These are phyloP conservation scores for Peronosclerospora sorghi DNA, from an alignment of 352 stramenopile genomes.

Conservation along the genomic window DNA sequence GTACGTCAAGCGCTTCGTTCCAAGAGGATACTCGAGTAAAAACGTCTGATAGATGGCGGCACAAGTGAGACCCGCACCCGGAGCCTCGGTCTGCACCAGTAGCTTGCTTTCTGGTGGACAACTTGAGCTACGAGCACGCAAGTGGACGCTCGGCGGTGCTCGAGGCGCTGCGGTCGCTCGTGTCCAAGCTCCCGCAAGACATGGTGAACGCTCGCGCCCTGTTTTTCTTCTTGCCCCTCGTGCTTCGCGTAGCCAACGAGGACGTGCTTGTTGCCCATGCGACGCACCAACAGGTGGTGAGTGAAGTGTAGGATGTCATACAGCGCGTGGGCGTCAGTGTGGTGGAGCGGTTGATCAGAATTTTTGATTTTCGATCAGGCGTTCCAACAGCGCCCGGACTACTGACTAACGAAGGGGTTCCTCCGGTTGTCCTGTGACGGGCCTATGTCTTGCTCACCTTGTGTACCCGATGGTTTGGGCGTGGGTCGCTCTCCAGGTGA, in stretches of 20 bases:
- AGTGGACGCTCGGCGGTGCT: constrained; percentile 89
- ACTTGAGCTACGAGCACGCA: constrained; percentile 92
- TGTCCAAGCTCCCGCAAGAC: constrained; percentile 87
- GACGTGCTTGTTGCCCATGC: constrained; percentile 75
- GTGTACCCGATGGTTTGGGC: no score
- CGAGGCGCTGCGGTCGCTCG: constrained; percentile 77
- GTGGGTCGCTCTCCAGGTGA: no score
- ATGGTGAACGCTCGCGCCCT: constrained; percentile 88
- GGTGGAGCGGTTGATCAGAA: no score
- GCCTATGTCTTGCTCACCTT: no score
- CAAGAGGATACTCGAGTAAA: constrained; percentile 93
- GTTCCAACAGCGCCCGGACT: no score
- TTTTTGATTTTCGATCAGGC: no score
- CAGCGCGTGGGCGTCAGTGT: constrained; percentile 78
- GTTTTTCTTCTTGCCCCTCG: constrained; percentile 91
- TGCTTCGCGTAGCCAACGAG: constrained; percentile 94
- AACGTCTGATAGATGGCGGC: constrained; percentile 82
- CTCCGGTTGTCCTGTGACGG: no score
- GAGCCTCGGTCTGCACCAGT: constrained; percentile 87
- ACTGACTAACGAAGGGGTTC: no score
- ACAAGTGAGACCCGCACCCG: constrained; percentile 74
- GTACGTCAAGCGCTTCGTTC: constrained; percentile 85
- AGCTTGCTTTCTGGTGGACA: constrained; percentile 94
- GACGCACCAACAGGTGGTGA: constrained; percentile 75
- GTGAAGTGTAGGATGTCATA: constrained; percentile 82